Base-by-base conservation (phyloP, 345 rosid genomes). In the Garcia nutans region DNA sequence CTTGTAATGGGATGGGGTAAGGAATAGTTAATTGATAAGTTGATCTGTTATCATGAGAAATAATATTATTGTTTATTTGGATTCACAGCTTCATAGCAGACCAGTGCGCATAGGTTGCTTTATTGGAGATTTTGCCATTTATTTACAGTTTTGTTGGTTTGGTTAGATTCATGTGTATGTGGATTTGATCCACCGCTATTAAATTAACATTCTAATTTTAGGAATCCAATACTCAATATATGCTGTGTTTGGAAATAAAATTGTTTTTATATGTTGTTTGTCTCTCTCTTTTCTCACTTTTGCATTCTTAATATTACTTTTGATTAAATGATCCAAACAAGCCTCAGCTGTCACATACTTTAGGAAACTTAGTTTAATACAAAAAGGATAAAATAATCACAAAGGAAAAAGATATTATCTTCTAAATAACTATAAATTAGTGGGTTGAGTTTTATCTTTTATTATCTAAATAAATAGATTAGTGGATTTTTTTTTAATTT, bases 121-220 rank as follows among this genome's bases (percentile, higher is more conserved):
- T 3, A 6, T 37, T 2, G 41, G 41, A 37, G 41, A 37, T 37
- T 37, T 37, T 37, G 41, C 41, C 5, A 37, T 37, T 37, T 37
- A 37, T 5, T 37, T 37, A 37, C 0, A 37, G 41, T 37, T 37
- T 37, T 37, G 41, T 37, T 37, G 41, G 41, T 37, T 37, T 5
- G 41, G 16, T 23, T 7, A 22, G 66, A 52, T 13, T 26, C 6
- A 16, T 52, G 55, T 5, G 37, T 23, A 9, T 56, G 56, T 57
- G 41, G 72, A 67, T 77, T 49, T 42, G 73, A 9, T 77, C 76
- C 73, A 57, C 81, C 49, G n/a, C 22, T 23, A 65, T 68, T 44
- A 66, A 52, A 60, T 67, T 76, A 80, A 73, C 23, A 7, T 44
- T 31, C 72, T 26, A 16, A 26, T 52, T 54, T 17, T 10, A 28